Evolutionary conservation across 2,329 filamentous ascomycete genomes (phyloP), one percentile per base, ranked within the genome.

Genomic region (Tolypocladium inflatum): DNA sequence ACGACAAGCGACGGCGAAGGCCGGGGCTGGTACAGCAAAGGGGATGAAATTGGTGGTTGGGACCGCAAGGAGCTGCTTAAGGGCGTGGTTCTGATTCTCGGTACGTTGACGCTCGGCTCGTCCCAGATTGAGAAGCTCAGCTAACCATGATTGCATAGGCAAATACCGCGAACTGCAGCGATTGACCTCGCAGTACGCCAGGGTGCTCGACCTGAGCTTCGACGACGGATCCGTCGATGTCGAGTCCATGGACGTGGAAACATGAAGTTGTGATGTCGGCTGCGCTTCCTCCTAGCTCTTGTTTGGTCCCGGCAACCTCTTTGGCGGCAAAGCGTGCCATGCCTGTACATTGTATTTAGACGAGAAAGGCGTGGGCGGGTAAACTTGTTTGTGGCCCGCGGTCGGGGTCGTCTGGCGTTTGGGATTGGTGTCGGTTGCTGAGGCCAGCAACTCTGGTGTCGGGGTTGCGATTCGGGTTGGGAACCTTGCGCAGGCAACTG

Each of bases 91-190:
- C 80, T 97, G 74, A 91, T 96, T 71, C 81, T 99, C 50, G 94
- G 94, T 94, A 83, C 74, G 85, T 80, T 17, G 37, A 56, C 19
- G 33, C 38, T 23, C 30, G n/a, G 45, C 6, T 41, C 35, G 35
- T 13, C 50, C 19, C 21, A 42, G 23, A 15, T 50, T n/a, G 10
- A 19, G 3, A 11, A 38, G 43, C 30, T 38, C 30, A 56, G 48
- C 73, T 79, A 21, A 56, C 42, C n/a, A 41, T 30, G 19, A 11
- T 30, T 42, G 23, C 41, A 26, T 65, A 96, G 91, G 91, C 60
- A 97, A 97, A 85, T 93, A 94, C 74, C 87, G 94, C 58, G 95
- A 97, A 69, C 79, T 99, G 37, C 94, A 99, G 72, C 83, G 94
- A 33, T 82, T 97, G 48, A 96, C 91, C n/a, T 90, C 97, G 33